phyloP scores from a whole-genome alignment of 345 rosid species.

The Excoecaria cochinchinensis region DNA sequence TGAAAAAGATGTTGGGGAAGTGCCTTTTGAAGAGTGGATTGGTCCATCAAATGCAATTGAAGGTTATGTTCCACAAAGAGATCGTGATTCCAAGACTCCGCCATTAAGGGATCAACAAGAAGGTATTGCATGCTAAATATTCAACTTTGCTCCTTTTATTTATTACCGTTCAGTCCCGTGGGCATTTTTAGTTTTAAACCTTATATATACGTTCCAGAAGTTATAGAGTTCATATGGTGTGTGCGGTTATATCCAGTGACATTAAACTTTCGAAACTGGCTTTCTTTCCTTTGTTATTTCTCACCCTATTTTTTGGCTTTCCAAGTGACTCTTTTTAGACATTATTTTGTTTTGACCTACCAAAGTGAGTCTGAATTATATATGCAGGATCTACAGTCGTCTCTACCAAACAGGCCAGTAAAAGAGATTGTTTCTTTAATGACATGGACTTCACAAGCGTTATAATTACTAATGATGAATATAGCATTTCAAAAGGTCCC shows the following conservation, averaged over 20 bases:
- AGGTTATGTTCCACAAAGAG: constrained; percentile 69
- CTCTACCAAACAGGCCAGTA: constrained; percentile 25
- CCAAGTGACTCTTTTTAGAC: neutral
- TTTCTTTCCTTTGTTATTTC: neutral
- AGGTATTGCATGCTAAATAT: constrained; percentile 24
- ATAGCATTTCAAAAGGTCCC: constrained; percentile 52
- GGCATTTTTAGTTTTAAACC: neutral
- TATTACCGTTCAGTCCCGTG: neutral
- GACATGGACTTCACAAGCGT: constrained; percentile 62
- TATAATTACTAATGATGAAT: constrained; percentile 57
- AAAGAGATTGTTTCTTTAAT: constrained; percentile 31
- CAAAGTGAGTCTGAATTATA: constrained; percentile 4
- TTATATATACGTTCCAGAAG: neutral
- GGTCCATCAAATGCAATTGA: constrained; percentile 84
- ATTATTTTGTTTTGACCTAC: neutral
- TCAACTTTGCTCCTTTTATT: too few relatives aligned
- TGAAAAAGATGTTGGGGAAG: constrained; percentile 34
- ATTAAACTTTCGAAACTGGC: neutral
- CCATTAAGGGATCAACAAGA: constrained; percentile 21
- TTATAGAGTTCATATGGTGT: neutral
- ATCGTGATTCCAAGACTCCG: constrained; percentile 26
- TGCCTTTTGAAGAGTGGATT: constrained; percentile 42
- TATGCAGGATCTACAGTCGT: constrained; percentile 50
- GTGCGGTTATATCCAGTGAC: neutral
- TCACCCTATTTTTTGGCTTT: neutral